Evolutionary conservation across 768 basidiomycete genomes (phyloP).

Genomic region (Boletus rubescentipes): DNA sequence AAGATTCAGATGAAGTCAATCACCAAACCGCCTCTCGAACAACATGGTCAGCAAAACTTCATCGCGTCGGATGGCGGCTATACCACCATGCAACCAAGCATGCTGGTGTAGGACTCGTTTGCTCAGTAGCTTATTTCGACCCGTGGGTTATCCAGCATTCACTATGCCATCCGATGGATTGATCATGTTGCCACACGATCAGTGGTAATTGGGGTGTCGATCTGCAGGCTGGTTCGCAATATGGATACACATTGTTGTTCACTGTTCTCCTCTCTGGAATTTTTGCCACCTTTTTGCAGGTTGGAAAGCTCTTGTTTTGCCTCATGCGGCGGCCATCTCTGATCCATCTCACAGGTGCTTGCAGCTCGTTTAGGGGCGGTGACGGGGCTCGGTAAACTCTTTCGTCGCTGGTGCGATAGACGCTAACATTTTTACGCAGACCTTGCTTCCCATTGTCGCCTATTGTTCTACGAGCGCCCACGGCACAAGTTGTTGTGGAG

Average conservation of each 20-base stretch:
- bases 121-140: slow-evolving; percentile 87
- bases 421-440: slow-evolving; percentile 37
- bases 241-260: slow-evolving; percentile 85
- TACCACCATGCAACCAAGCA: slow-evolving; percentile 60
- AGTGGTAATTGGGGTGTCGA: slow-evolving; percentile 92
- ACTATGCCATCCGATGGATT: background rate
- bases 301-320: background rate
- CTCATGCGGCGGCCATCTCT: background rate
- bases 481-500: slow-evolving; percentile 56
- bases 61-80: slow-evolving; percentile 29
- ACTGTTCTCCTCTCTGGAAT: slow-evolving; percentile 80
- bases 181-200: background rate
- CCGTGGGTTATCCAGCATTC: slow-evolving; percentile 52
- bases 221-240: slow-evolving; percentile 81
- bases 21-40: background rate
- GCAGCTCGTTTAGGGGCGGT: slow-evolving; percentile 81
- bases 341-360: slow-evolving; percentile 50
- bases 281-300: slow-evolving; percentile 83
- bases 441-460: slow-evolving; percentile 61
- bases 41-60: slow-evolving; percentile 22
- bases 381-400: slow-evolving; percentile 66
- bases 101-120: slow-evolving; percentile 82
- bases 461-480: slow-evolving; percentile 63
- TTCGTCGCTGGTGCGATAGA: background rate
- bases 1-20: slow-evolving; percentile 4